Evolutionary conservation across 23 red algal species (phyloP), one percentile per base, ranked within the genome.

Genomic region (Gracilaria domingensis): DNA sequence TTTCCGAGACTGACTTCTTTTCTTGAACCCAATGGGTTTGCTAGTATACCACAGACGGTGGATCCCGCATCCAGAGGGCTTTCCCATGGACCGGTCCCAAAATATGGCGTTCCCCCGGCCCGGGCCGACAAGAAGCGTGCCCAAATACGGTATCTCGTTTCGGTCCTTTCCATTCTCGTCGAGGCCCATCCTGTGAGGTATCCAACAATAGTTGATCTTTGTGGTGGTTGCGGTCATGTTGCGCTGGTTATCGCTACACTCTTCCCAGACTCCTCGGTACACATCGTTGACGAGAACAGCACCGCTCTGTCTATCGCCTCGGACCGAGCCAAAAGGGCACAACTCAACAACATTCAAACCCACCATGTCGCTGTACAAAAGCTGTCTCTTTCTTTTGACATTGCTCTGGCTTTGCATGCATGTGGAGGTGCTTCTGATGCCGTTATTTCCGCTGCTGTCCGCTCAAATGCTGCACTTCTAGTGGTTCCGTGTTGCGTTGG

Each of bases 161-260:
- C 64, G 0, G 75, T 75, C 44, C 55, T 92, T 49, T 76, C 88
- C 0, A 26, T 67, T 23, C 44, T 83, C 6, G 30, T 76, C 29
- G 49, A 35, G 20, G 42, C 45, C 26, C 86, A 65, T 29, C 69
- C 67, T 33, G 50, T 50, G 25, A 12, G 13, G 37, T 66, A 77
- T 35, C 57, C 77, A 12, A 61, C 47, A 29, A 75, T 82, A 5
- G 88, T 95, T 26, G 93, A 95, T 71, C 69, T 95, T 28, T 95
- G 93, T 37, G 93, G 85, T 28, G 93, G 85, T 24, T 95, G 85
- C 72, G 93, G 85, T 37, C 93, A 90, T 75, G 85, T 95, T 16
- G 85, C 47, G 1, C 65, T 95, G 12, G 64, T 75, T 7, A 48
- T 95, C 20, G 93, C 93, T 8, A 74, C 85, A 6, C 40, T 95